Evolutionary conservation across 805 yeast genomes (phyloP), one percentile per base, ranked within the genome.

Genomic region (Candida vartiovaarae): DNA sequence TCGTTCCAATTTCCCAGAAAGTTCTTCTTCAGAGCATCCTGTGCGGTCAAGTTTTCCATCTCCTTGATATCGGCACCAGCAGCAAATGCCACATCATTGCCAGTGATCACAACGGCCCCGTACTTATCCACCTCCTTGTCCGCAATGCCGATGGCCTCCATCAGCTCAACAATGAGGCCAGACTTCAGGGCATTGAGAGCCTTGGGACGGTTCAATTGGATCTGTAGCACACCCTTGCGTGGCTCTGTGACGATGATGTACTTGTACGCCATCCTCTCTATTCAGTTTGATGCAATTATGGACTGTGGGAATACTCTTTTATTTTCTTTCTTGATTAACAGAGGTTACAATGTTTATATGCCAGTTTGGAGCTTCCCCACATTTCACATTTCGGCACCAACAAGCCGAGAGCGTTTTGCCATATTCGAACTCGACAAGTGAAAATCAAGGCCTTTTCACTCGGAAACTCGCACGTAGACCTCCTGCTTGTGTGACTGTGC

Each of bases 21-120:
- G 48, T 65, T 60, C 32, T 48, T 47, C 39, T 59, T 60, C 27
- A 59, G 56, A 9, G 66, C 70, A 23, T 63, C 63, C 29, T 68
- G 65, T 32, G 65, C 60, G 1, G 65, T 56, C 50, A 61, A 53
- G 50, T 57, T 56, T 49, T 63, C 57, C 76, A 74, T 72, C 55
- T 72, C 75, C 56, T 72, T 71, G 60, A 74, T 75, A 51, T 74
- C 79, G 9, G 79, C 79, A 15, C 79, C 79, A 7, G 79, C 61
- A 9, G 79, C 78, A 50, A 74, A 74, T 3, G 76, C 78, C 46
- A 55, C 59, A 44, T 65, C 65, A 34, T 57, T 56, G 1, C 79
- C 79, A 9, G 78, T 72, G 31, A 74, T 43, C 10, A 74, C 74
- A 34, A 70, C 69, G 6, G 77, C 75, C 3, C 75, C 75, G 46